A percentile compares a stretch with the other conserved stretches of the same genome.
Evolutionary conservation across 345 rosid genomes (phyloP).

Genomic region (Eucalyptus caleyi): DNA sequence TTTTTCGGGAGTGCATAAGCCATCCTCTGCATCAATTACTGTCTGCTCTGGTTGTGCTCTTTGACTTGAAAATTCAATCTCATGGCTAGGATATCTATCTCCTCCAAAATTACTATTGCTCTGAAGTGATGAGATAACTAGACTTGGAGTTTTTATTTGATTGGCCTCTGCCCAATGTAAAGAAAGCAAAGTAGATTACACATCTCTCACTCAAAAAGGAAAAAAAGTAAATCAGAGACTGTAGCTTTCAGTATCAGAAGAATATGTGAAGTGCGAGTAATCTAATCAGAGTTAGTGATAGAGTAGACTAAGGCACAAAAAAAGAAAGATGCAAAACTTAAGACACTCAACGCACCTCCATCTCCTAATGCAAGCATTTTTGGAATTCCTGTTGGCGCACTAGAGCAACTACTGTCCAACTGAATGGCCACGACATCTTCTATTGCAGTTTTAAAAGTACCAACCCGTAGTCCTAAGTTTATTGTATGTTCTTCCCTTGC

Average conservation of each 20-base stretch:
- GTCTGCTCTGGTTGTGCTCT: neutral
- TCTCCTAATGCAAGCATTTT: neutral
- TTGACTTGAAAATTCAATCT: neutral
- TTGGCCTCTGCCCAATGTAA: neutral
- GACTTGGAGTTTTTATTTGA: neutral
- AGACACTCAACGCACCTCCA: neutral
- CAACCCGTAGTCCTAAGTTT: neutral
- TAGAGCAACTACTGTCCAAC: neutral
- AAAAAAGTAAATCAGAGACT: neutral
- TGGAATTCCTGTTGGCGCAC: neutral
- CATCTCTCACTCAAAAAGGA: neutral
- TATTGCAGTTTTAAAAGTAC: neutral
- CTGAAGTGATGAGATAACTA: neutral
- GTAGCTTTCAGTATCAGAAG: neutral
- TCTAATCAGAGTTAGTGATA: neutral
- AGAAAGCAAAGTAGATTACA: neutral
- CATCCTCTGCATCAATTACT: neutral
- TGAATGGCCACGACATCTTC: neutral
- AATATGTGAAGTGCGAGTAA: neutral
- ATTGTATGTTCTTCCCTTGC: neutral
- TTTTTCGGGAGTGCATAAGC: neutral
- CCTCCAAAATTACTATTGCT: neutral
- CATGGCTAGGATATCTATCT: neutral
- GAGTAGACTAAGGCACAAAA: neutral
- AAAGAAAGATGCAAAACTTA: neutral